These are phyloP conservation scores for Neurospora sp. DNA, from an alignment of 495 filamentous ascomycete genomes.

Conservation along the genomic window DNA sequence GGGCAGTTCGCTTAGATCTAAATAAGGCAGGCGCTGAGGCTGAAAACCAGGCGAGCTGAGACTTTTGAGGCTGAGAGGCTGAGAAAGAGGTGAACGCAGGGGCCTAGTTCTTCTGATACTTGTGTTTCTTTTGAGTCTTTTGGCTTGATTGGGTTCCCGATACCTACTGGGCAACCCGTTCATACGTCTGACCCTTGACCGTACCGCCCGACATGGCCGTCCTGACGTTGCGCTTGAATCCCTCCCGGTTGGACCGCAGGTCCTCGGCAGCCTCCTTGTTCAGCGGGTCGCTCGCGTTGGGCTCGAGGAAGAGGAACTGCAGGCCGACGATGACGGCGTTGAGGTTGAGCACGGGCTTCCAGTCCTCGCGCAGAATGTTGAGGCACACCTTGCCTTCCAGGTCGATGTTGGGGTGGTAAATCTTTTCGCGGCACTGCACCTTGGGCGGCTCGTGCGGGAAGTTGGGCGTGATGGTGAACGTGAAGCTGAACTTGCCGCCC, in stretches of 20 bases:
- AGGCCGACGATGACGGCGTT: slow-evolving; percentile 94
- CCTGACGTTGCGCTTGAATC: slow-evolving; percentile 85
- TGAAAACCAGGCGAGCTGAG: background rate
- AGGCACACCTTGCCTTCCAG: slow-evolving; percentile 95
- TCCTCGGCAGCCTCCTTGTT: slow-evolving; percentile 98
- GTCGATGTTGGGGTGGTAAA: slow-evolving; percentile 98
- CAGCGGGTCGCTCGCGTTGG: slow-evolving; percentile 90
- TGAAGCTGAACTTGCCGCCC: slow-evolving; percentile 79
- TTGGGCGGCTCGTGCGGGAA: slow-evolving; percentile 98
- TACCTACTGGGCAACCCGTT: slow-evolving; percentile 46
- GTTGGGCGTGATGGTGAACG: slow-evolving; percentile 82
- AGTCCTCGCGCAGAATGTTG: slow-evolving; percentile 95
- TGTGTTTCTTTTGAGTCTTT: background rate
- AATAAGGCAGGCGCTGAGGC: background rate
- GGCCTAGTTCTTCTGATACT: background rate
- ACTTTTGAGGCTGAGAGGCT: background rate
- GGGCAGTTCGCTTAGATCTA: background rate
- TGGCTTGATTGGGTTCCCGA: background rate
- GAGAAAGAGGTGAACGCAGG: background rate
- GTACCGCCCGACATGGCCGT: slow-evolving; percentile 68
- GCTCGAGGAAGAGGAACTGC: slow-evolving; percentile 97
- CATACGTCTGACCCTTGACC: slow-evolving; percentile 63
- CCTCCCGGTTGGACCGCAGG: slow-evolving; percentile 68
- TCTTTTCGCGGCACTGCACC: slow-evolving; percentile 95
- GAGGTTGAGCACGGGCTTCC: slow-evolving; percentile 95